These are phyloP conservation scores for Neoascochyta sp. DNA, from an alignment of 2,329 filamentous ascomycete genomes.

Conservation along the genomic window DNA sequence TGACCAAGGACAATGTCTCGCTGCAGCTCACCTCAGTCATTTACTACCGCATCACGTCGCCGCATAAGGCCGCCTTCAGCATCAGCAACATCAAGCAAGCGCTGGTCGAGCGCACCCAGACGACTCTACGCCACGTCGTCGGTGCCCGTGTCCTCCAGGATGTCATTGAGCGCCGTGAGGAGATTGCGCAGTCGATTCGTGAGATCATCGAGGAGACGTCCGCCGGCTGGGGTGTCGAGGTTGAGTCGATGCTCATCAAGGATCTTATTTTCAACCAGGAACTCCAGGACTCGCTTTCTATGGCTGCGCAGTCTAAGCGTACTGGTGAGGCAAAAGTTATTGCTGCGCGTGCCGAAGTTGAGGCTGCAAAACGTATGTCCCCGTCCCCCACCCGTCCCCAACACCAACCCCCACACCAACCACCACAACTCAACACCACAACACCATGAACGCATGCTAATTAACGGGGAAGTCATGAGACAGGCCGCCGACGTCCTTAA, in stretches of 20 bases:
- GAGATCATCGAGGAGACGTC: constrained; percentile 98
- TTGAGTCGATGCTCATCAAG: constrained; percentile 99
- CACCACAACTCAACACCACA: background rate
- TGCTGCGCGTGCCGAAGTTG: constrained; percentile 92
- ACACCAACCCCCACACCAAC: constrained; percentile 1
- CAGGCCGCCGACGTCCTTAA: constrained; percentile 90
- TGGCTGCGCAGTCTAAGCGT: constrained; percentile 98
- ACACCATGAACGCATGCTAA: background rate
- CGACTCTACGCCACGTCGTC: constrained; percentile 92
- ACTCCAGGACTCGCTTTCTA: constrained; percentile 90
- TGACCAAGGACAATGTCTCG: constrained; percentile 99
- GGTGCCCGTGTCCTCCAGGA: constrained; percentile 94
- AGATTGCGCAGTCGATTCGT: constrained; percentile 89
- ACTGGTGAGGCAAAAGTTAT: constrained; percentile 99
- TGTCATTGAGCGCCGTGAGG: constrained; percentile 96
- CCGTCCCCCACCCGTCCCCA: no score
- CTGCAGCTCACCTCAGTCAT: constrained; percentile 93
- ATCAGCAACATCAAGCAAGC: constrained; percentile 93
- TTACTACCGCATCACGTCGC: constrained; percentile 95
- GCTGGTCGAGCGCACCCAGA: constrained; percentile 97
- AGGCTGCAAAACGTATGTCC: constrained; percentile 91
- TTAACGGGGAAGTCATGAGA: constrained; percentile 74
- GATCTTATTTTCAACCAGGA: constrained; percentile 97
- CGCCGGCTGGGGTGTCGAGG: constrained; percentile 87
- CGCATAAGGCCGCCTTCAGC: constrained; percentile 95